Base-by-base conservation (phyloP, 257 asterid genomes). In the Solanum commersonii region DNA sequence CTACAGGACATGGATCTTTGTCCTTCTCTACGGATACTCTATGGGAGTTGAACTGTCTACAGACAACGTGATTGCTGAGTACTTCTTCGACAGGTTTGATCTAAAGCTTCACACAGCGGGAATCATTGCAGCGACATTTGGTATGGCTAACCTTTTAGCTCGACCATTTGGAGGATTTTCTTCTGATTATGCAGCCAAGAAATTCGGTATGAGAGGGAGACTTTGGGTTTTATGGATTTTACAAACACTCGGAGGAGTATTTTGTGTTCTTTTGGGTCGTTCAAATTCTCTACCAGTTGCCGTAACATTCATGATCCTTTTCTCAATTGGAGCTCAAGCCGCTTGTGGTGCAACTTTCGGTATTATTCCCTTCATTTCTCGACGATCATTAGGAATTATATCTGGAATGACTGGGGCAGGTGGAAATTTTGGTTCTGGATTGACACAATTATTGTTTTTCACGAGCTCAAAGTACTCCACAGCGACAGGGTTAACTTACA, bases 1-100 rank as follows among this genome's bases (percentile, higher is more conserved):
- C 87, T 95, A 95, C 90, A 89, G 98, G 35, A 95, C 98, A 3
- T 95, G 98, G 98, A 91, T 94, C 18, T 94, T 94, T 49, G 94
- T 90, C 25, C 92, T 93, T 8, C 89, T 94, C 20, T 94, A 94
- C 15, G 98, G 98, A 14, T 94, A 92, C 44, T 94, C 98, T 4
- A 93, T 93, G 96, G 98, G 98, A 22, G 96, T 94, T 10, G 95
- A 94, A 72, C 46, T 94, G 49, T 89, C 95, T 0, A 93, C 94
- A 0, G 94, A 93, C 82, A 94, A 94, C 52, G 95, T 94, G 16
- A 87, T 93, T 10, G 95, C 98, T 0, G 98, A 93, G 37, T 94
- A 93, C 90, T 93, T 93, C 87, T 93, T 83, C 23, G 95, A 93
- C 87, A 88, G 93, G 95, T 93, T 88, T 33, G 93, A 92, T 16